phyloP scores from a whole-genome alignment of 495 filamentous ascomycete species.

The Aspergillus avenaceus region DNA sequence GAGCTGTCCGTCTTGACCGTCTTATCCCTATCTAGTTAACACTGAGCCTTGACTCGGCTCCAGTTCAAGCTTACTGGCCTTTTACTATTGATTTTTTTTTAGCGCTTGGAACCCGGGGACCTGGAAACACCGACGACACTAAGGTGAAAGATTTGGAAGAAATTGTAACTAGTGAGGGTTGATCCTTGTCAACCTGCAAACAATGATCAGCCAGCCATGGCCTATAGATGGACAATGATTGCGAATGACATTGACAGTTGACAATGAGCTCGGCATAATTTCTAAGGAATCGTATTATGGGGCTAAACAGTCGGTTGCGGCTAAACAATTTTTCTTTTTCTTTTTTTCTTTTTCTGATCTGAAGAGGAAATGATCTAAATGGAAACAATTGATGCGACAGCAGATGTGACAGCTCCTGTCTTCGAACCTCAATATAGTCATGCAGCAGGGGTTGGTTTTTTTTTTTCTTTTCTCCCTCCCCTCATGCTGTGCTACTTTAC shows the following conservation, averaged over 20 bases:
- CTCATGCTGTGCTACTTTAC: too few relatives aligned
- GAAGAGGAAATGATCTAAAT: not conserved
- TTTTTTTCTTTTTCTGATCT: too few relatives aligned
- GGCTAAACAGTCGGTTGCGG: too few relatives aligned
- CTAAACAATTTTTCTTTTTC: too few relatives aligned
- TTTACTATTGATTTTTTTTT: not conserved
- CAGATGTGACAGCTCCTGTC: conserved; percentile 6
- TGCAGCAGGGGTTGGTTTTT: too few relatives aligned
- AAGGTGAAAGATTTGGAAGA: conserved; percentile 17
- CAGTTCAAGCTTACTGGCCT: not conserved
- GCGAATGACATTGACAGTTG: not conserved
- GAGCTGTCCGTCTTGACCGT: not conserved
- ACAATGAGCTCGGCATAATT: not conserved
- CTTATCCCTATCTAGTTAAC: not conserved
- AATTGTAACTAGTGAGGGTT: conserved; percentile 6
- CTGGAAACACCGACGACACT: conserved; percentile 14
- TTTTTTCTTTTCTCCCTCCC: too few relatives aligned
- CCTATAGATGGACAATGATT: not conserved
- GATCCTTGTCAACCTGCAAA: not conserved
- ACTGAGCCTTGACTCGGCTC: not conserved
- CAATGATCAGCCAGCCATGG: not conserved
- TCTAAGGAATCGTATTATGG: not conserved
- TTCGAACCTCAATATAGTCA: not conserved
- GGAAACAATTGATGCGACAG: not conserved
- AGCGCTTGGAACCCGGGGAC: conserved; percentile 8